phyloP scores from a whole-genome alignment of 768 basidiomycete species.

The Boletellus ananas region DNA sequence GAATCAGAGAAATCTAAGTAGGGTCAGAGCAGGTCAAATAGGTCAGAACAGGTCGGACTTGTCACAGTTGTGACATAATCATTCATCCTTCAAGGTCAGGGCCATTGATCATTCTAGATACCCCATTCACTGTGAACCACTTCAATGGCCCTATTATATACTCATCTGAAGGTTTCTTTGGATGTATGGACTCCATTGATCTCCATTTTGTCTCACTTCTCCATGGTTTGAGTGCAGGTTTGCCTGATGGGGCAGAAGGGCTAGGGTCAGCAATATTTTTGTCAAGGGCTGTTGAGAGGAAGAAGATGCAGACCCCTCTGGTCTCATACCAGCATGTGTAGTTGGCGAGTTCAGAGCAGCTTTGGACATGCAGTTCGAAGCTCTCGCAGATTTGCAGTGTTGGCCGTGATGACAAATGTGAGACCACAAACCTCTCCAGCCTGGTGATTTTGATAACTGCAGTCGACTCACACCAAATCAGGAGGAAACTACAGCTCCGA shows the following conservation, averaged over 20 bases:
- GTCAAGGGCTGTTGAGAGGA: conserved; percentile 66
- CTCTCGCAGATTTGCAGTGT: conserved; percentile 81
- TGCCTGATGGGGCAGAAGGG: conserved; percentile 52
- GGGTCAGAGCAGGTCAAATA: no score
- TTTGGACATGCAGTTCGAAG: conserved; percentile 80
- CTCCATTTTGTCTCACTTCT: conserved; percentile 91
- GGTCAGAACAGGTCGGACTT: no score
- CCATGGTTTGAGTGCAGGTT: conserved; percentile 47
- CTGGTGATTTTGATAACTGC: conserved; percentile 76
- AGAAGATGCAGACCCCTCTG: conserved; percentile 34
- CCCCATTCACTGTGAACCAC: conserved; percentile 89
- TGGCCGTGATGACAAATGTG: conserved; percentile 84
- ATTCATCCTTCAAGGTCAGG: conserved; percentile 86
- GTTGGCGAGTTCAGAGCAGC: conserved; percentile 87
- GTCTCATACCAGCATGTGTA: conserved; percentile 62
- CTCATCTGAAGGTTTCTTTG: conserved; percentile 85
- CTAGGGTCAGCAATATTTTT: conserved; percentile 88
- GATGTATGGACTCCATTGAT: conserved; percentile 80
- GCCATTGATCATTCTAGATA: conserved; percentile 70
- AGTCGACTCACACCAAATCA: conserved; percentile 75
- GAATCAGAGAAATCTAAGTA: no score
- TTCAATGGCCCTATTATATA: conserved; percentile 91
- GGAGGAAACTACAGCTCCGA: conserved; percentile 87
- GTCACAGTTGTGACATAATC: no score
- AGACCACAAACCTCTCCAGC: conserved; percentile 66